Conservation (phyloP, 2,329 filamentous ascomycete genomes). For the Colletotrichum orbiculare region DNA sequence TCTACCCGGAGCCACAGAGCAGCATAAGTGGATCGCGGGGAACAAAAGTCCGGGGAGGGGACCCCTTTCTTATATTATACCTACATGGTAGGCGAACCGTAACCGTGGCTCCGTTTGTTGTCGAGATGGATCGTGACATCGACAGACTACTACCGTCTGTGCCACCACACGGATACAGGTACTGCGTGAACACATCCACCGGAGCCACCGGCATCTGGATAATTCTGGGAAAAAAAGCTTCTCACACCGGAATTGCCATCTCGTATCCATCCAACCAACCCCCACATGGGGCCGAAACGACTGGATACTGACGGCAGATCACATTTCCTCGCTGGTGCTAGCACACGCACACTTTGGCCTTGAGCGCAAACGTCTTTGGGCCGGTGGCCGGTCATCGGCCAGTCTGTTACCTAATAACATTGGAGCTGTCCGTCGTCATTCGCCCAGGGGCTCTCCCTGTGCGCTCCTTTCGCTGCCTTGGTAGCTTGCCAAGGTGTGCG, state of each 20-base stretch:
- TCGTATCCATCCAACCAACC: constrained; percentile 31
- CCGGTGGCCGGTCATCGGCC: constrained; percentile 6
- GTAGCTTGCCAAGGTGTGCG: constrained; percentile 5
- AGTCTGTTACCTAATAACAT: constrained; percentile 33
- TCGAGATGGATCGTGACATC: too few species aligned
- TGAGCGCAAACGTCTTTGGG: constrained; percentile 1
- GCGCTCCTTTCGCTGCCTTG: constrained; percentile 16
- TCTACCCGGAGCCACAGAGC: too few species aligned
- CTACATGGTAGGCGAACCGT: too few species aligned
- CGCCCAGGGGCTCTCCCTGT: constrained; percentile 28
- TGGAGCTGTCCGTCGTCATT: constrained; percentile 20
- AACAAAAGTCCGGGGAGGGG: too few species aligned
- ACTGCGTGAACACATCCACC: neutral
- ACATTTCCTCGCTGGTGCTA: constrained; percentile 26
- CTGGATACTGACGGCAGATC: constrained; percentile 30
- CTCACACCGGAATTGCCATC: constrained; percentile 18
- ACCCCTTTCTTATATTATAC: too few species aligned
- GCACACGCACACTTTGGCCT: constrained; percentile 9
- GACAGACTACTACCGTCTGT: too few species aligned
- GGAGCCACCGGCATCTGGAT: constrained; percentile 20
- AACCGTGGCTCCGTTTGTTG: too few species aligned
- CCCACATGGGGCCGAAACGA: constrained; percentile 34
- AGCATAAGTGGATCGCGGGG: too few species aligned
- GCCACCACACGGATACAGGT: too few species aligned
- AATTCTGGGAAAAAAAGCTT: constrained; percentile 11